These are phyloP conservation scores for Coprinellus micaceus DNA, from an alignment of 768 basidiomycete genomes.

Conservation along the genomic window DNA sequence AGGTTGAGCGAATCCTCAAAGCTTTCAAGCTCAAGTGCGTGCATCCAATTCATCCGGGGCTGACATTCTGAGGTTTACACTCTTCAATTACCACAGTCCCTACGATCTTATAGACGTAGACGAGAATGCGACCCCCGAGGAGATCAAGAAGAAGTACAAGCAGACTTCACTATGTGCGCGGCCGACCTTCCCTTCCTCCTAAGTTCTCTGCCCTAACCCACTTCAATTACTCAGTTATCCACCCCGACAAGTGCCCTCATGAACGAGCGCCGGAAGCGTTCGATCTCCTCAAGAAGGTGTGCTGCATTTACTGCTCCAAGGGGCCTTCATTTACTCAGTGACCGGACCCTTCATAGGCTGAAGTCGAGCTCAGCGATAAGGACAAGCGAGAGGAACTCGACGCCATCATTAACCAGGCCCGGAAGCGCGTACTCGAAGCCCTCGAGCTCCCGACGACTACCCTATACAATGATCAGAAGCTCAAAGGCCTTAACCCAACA, in stretches of 20 bases:
- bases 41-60: background rate
- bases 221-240: conserved; percentile 64
- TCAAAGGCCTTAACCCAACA: conserved; percentile 55
- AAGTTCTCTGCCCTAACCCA: no score
- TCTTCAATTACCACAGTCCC: conserved; percentile 61
- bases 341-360: conserved; percentile 59
- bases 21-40: conserved; percentile 95
- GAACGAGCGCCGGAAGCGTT: conserved; percentile 88
- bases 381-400: conserved; percentile 79
- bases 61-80: no score
- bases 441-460: conserved; percentile 59
- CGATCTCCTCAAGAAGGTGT: conserved; percentile 88
- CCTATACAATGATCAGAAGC: conserved; percentile 52
- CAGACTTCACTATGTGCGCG: conserved; percentile 77
- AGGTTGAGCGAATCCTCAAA: conserved; percentile 87
- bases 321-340: no score
- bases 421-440: conserved; percentile 59
- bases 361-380: conserved; percentile 77
- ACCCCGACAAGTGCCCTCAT: conserved; percentile 96
- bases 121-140: conserved; percentile 65
- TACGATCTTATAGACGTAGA: conserved; percentile 91
- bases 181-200: no score
- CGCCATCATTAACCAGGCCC: conserved; percentile 73
- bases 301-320: conserved; percentile 9
- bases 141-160: conserved; percentile 85